phyloP scores from a whole-genome alignment of 805 yeast species.

The Metschnikowia rubicola region DNA sequence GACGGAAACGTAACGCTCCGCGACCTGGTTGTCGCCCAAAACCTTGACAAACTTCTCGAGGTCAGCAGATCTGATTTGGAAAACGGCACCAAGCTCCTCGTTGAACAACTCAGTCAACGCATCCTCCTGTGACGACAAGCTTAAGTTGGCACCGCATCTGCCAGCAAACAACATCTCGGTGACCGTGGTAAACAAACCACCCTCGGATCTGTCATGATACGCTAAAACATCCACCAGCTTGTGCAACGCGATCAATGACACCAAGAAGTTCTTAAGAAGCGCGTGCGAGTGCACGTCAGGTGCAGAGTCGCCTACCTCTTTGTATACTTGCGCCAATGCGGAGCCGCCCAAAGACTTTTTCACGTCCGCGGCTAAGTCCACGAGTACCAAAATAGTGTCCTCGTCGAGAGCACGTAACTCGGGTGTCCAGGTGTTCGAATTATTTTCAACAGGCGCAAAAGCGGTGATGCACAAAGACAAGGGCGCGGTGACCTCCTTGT shows the following conservation, averaged over 20 bases:
- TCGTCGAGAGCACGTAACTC: slow-evolving; percentile 51
- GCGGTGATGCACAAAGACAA: slow-evolving; percentile 87
- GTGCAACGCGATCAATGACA: slow-evolving; percentile 71
- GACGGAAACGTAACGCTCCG: slow-evolving; percentile 48
- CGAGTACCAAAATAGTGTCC: slow-evolving; percentile 66
- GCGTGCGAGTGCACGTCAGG: slow-evolving; percentile 77
- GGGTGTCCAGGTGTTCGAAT: slow-evolving; percentile 95
- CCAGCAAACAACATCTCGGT: slow-evolving; percentile 97
- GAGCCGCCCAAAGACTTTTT: slow-evolving; percentile 81
- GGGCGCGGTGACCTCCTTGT: slow-evolving; percentile 93
- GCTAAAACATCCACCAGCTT: slow-evolving; percentile 64
- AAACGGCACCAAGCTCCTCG: slow-evolving; percentile 94
- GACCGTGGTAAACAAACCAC: slow-evolving; percentile 84
- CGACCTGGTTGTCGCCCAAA: slow-evolving; percentile 57
- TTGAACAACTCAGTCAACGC: slow-evolving; percentile 65
- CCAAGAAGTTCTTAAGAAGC: slow-evolving; percentile 65
- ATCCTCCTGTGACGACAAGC: slow-evolving; percentile 40
- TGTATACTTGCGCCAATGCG: slow-evolving; percentile 89
- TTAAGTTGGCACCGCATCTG: slow-evolving; percentile 73
- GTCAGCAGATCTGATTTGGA: slow-evolving; percentile 68
- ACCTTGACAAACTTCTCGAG: slow-evolving; percentile 52
- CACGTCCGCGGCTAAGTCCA: slow-evolving; percentile 64
- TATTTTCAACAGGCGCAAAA: slow-evolving; percentile 80
- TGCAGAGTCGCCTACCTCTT: slow-evolving; percentile 75
- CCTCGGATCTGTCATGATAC: slow-evolving; percentile 95